These are phyloP conservation scores for Chrysanthemum makinoi DNA, from an alignment of 129 eudicot genomes.

Conservation along the genomic window DNA sequence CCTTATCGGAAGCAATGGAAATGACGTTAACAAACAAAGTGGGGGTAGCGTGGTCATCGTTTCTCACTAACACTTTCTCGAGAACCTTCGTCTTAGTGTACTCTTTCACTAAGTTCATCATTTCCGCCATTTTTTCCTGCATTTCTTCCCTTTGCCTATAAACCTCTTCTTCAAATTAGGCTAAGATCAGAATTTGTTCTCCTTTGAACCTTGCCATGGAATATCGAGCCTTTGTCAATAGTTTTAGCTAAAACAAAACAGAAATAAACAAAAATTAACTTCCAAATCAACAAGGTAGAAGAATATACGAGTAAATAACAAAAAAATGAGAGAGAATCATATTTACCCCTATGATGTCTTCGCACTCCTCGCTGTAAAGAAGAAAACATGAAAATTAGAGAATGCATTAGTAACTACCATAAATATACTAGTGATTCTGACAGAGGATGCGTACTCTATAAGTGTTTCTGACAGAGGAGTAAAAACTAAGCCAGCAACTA, in stretches of 20 bases:
- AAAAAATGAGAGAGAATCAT: constrained; percentile 2
- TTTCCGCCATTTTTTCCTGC: too few species aligned
- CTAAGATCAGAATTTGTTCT: constrained; percentile 85
- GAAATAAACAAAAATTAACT: constrained; percentile 11
- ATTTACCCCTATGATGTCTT: constrained; percentile 88
- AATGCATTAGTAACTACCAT: not conserved
- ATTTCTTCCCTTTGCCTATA: too few species aligned
- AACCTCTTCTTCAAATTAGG: too few species aligned
- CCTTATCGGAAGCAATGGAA: too few species aligned
- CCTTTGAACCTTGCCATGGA: constrained; percentile 85
- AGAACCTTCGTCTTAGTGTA: too few species aligned
- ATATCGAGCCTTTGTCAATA: constrained; percentile 88
- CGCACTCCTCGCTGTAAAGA: constrained; percentile 71
- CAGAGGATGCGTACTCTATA: constrained; percentile 63
- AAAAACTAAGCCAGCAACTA: constrained; percentile 94
- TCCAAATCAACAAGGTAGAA: not conserved
- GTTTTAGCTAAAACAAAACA: constrained; percentile 52
- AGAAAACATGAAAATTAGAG: constrained; percentile 13
- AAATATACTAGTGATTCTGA: not conserved
- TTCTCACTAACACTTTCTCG: too few species aligned
- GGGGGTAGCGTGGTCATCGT: too few species aligned
- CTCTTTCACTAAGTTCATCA: too few species aligned
- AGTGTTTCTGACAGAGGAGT: constrained; percentile 94
- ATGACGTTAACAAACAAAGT: too few species aligned
- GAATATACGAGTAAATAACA: constrained; percentile 5